phyloP scores from a whole-genome alignment of 2,329 filamentous ascomycete genomes.

The Exutisphaerella laricina region DNA sequence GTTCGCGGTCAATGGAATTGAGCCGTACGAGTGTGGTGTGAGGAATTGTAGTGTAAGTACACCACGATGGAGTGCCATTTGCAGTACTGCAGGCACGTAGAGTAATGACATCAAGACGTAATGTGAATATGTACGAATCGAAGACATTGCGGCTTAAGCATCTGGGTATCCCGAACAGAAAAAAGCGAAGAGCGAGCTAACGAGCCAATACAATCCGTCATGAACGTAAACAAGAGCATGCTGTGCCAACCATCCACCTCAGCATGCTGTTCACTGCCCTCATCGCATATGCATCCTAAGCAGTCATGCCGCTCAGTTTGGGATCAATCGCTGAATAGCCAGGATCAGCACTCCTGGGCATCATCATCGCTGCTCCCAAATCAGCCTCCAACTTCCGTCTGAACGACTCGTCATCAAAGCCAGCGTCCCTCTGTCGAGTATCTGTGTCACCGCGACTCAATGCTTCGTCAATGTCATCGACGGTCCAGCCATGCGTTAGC shows the following conservation, averaged over 20 bases:
- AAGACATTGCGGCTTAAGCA: too few relatives aligned
- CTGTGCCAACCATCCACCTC: neutral
- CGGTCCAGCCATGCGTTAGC: constrained; percentile 38
- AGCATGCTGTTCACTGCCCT: neutral
- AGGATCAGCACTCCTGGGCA: neutral
- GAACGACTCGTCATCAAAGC: neutral
- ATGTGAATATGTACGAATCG: too few relatives aligned
- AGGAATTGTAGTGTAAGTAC: neutral
- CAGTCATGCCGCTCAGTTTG: neutral
- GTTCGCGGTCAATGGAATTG: neutral
- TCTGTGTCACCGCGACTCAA: constrained; percentile 15
- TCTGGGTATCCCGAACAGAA: neutral
- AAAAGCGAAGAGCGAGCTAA: neutral
- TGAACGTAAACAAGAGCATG: neutral
- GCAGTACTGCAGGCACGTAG: neutral
- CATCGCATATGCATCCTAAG: neutral
- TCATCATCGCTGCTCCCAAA: neutral
- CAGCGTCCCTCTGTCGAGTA: neutral
- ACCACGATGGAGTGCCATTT: too few relatives aligned
- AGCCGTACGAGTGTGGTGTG: constrained; percentile 1
- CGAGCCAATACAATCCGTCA: too few relatives aligned
- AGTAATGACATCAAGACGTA: neutral
- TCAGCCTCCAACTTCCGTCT: neutral
- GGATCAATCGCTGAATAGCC: neutral
- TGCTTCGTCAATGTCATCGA: constrained; percentile 38